Evolutionary conservation across 1,139 yeast species (phyloP).

Genomic region (Debaryomycetaceae sp.): DNA sequence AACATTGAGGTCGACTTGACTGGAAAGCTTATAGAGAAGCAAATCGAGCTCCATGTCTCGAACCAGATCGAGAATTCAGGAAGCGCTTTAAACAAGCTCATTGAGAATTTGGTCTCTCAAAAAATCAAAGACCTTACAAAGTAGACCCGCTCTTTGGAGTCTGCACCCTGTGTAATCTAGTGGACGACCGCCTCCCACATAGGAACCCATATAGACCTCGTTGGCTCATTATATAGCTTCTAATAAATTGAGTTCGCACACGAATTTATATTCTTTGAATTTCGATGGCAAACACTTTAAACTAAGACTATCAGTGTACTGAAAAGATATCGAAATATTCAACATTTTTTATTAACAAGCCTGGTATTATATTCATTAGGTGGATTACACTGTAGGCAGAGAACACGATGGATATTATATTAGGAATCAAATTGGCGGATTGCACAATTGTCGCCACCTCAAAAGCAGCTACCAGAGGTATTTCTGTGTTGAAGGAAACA

Average conservation of each 20-base stretch:
- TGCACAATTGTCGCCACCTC: constrained; percentile 87
- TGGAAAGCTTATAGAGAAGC: constrained; percentile 89
- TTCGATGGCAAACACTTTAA: background rate
- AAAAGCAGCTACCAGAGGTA: constrained; percentile 91
- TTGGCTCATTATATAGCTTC: background rate
- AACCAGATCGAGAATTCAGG: constrained; percentile 49
- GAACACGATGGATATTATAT: constrained; percentile 73
- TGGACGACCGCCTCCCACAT: too few relatives aligned
- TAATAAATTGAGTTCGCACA: background rate
- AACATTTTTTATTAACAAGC: too few relatives aligned
- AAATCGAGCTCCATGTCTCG: constrained; percentile 56
- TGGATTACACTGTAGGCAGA: too few relatives aligned
- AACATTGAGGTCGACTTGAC: constrained; percentile 93
- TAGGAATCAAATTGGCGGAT: constrained; percentile 82
- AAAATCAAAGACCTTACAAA: constrained; percentile 28
- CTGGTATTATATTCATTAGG: too few relatives aligned
- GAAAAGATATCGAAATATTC: too few relatives aligned
- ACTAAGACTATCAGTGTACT: too few relatives aligned
- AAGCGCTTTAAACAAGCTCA: constrained; percentile 38
- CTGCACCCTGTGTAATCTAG: too few relatives aligned
- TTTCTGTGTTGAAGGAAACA: constrained; percentile 76
- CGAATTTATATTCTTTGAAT: background rate
- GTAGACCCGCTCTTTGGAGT: too few relatives aligned
- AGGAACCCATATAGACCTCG: too few relatives aligned
- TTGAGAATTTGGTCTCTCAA: constrained; percentile 50